Evolutionary conservation across 805 yeast species (phyloP).

Genomic region (Starmerella gropengiesseri): DNA sequence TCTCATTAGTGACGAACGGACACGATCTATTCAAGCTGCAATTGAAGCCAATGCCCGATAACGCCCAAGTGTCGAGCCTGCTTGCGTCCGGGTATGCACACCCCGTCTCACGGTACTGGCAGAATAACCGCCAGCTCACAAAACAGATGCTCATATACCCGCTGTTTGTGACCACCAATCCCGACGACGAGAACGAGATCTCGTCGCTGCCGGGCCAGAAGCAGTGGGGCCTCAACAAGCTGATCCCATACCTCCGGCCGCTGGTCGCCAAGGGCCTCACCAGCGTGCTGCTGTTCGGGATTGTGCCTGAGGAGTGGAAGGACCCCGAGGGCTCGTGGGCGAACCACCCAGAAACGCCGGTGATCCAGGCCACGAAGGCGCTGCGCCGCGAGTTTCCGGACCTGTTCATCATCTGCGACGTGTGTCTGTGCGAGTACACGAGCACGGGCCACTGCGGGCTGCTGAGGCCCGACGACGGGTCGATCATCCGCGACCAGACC

Average conservation of each 20-base stretch:
- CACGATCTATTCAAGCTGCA: neutral
- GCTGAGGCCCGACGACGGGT: slow-evolving; percentile 68
- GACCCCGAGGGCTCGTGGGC: slow-evolving; percentile 81
- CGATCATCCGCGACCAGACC: slow-evolving; percentile 61
- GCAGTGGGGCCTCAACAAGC: slow-evolving; percentile 71
- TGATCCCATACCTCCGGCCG: slow-evolving; percentile 57
- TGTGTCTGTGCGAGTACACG: slow-evolving; percentile 93
- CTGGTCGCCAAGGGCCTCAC: slow-evolving; percentile 71
- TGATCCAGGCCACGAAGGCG: slow-evolving; percentile 62
- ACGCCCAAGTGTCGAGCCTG: slow-evolving; percentile 48
- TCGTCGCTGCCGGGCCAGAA: slow-evolving; percentile 76
- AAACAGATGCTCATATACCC: slow-evolving; percentile 92
- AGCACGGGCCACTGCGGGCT: slow-evolving; percentile 98
- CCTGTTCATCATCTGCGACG: slow-evolving; percentile 83
- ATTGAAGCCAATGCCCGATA: slow-evolving; percentile 14
- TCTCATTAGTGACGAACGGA: too few species aligned
- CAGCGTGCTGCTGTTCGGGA: slow-evolving; percentile 87
- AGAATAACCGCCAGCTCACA: slow-evolving; percentile 66
- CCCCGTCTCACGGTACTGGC: slow-evolving; percentile 85
- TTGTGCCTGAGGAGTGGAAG: slow-evolving; percentile 59
- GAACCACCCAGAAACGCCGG: slow-evolving; percentile 94
- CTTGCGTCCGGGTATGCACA: slow-evolving; percentile 93
- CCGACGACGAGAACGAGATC: slow-evolving; percentile 67
- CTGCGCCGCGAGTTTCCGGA: slow-evolving; percentile 62
- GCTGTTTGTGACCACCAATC: slow-evolving; percentile 66